Evolutionary conservation across 2,329 filamentous ascomycete species (phyloP), one percentile per base, ranked within the genome.

Genomic region (Trichoderma hamatum): DNA sequence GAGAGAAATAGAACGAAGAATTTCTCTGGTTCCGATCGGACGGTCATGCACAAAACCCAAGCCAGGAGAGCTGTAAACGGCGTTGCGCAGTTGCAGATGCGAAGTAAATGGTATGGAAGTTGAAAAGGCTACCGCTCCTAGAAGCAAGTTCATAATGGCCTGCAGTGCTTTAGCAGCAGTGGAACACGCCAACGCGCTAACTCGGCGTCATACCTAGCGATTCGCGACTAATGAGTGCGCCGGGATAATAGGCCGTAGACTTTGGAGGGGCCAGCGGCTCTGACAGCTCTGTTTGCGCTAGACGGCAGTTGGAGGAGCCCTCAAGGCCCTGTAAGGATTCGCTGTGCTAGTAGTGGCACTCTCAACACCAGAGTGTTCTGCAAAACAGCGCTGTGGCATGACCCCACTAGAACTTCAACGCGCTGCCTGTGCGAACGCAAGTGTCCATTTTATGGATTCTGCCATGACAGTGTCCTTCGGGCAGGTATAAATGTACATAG

Each of bases 141-240:
- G 16, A 43, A 43, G 39, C 39, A 19, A 19, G 51, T 30, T 26
- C 26, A 11, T 7, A 54, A 14, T 30, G 21, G 21, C 55, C 32
- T 32, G 51, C 32, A 32, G 30, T 13, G 11, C 24, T 28, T 3
- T 14, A 26, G 30, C 30, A 28, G 61, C 36, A 21, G 54, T 51
- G 43, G 43, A 49, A 60, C 54, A 67, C 64, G 55, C 30, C 52
- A 49, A 56, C 64, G 64, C 64, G 64, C 54, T 59, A 39, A 28
- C 39, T 9, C 54, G 56, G 65, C 55, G 58, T 68, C 65, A 61
- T 68, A 43, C 39, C 6, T 43, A 54, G 54, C 54, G 55, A 51
- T 54, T 68, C 65, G 65, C 65, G 65, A 68, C 54, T 61, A 30
- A 52, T 26, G n/a, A 49, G 21, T 49, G 46, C 46, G 21, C 46